Evolutionary conservation across 1,284 basidiomycete species (phyloP).

Genomic region (Rhodotorula glutinis): DNA sequence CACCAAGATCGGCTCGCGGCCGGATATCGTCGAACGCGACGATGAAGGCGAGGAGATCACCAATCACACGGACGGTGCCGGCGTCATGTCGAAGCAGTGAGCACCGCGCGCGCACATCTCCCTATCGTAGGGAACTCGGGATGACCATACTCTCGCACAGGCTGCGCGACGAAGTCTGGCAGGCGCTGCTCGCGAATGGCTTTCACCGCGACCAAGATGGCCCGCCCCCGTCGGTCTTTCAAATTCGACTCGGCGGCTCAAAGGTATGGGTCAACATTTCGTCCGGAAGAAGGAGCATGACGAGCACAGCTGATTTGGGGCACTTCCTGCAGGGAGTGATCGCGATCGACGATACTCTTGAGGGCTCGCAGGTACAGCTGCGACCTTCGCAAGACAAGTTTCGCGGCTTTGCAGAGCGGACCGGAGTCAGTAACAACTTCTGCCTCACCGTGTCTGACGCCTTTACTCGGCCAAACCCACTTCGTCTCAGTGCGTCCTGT

Average conservation of each 20-base stretch:
- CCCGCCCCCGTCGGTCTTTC: constrained; percentile 25
- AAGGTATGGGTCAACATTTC: too few relatives aligned
- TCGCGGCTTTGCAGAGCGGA: constrained; percentile 47
- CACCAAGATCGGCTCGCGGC: constrained; percentile 42
- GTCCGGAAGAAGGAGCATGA: too few relatives aligned
- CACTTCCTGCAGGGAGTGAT: constrained; percentile 54
- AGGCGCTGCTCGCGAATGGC: not conserved
- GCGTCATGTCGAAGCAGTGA: constrained; percentile 58
- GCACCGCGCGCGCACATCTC: not conserved
- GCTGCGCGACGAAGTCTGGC: constrained; percentile 19
- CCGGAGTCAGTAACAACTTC: constrained; percentile 49
- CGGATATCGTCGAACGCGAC: constrained; percentile 46
- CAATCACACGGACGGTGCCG: constrained; percentile 66
- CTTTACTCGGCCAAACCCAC: constrained; percentile 40
- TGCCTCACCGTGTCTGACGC: constrained; percentile 56
- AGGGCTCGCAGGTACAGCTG: constrained; percentile 50
- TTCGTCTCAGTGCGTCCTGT: constrained; percentile 37
- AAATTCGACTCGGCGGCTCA: constrained; percentile 47
- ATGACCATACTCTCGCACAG: not conserved
- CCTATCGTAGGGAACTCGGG: too few relatives aligned
- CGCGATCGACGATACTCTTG: constrained; percentile 55
- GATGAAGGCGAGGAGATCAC: constrained; percentile 45
- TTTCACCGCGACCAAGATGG: constrained; percentile 6
- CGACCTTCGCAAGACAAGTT: constrained; percentile 66
- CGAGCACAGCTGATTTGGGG: not conserved